Conservation (phyloP, 2,329 filamentous ascomycete genomes). For the Tolypocladium pustulatum region DNA sequence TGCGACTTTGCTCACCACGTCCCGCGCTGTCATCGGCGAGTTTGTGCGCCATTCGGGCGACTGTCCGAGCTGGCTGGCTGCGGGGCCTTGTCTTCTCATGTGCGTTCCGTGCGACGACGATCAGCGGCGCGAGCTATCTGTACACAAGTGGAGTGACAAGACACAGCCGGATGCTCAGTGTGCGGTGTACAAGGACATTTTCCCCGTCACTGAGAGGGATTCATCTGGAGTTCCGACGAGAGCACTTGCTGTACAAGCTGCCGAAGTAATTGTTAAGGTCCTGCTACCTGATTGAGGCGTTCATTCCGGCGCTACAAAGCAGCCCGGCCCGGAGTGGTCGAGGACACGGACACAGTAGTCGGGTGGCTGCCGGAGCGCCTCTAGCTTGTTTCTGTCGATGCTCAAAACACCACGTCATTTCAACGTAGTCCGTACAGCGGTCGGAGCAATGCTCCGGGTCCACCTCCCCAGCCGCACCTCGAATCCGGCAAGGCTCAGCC, state of each 20-base stretch:
- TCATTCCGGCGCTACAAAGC: too few species aligned
- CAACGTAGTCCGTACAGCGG: too few species aligned
- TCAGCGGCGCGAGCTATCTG: constrained; percentile 9
- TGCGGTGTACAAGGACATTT: constrained; percentile 7
- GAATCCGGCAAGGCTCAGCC: not conserved
- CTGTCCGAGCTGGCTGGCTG: constrained; percentile 14
- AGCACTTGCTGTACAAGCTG: not conserved
- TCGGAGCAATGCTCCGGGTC: not conserved
- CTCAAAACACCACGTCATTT: not conserved
- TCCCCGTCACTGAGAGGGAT: constrained; percentile 20
- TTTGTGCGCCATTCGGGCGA: constrained; percentile 13
- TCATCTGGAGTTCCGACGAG: not conserved
- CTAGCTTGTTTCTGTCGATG: not conserved
- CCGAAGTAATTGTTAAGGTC: not conserved
- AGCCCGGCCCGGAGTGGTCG: too few species aligned
- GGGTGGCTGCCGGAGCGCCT: not conserved
- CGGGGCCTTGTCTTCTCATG: constrained; percentile 8
- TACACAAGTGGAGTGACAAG: constrained; percentile 4
- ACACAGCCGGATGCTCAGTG: constrained; percentile 10
- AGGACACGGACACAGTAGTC: not conserved
- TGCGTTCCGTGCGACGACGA: constrained; percentile 9
- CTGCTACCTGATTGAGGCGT: too few species aligned
- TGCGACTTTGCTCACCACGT: constrained; percentile 13
- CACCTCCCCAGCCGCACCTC: not conserved
- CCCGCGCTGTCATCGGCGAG: constrained; percentile 10